Percentiles rank a stretch among this genome's conserved stretches.
These are phyloP conservation scores for Viola pubescens DNA, from an alignment of 441 rosid species.

Conservation along the genomic window DNA sequence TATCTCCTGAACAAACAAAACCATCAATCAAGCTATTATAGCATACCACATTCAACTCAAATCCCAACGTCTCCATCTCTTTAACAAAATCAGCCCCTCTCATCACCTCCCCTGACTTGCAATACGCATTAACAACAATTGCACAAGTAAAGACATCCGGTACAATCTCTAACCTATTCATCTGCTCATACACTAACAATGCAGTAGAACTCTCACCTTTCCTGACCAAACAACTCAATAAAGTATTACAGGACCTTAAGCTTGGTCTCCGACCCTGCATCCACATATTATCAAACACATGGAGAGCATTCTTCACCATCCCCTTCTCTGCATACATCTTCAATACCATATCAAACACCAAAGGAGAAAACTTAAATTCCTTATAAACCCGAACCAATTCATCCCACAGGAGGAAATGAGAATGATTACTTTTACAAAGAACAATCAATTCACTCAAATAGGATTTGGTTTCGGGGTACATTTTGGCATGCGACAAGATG, in stretches of 20 bases:
- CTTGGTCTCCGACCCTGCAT: slow-evolving; percentile 53
- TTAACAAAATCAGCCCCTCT: slow-evolving; percentile 43
- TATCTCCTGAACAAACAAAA: slow-evolving; percentile 50
- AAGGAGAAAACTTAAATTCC: slow-evolving; percentile 52
- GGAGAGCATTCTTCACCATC: slow-evolving; percentile 53
- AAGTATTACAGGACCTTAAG: slow-evolving; percentile 58
- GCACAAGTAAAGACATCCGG: slow-evolving; percentile 72
- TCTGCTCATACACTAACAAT: slow-evolving; percentile 59
- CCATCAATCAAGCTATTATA: slow-evolving; percentile 74
- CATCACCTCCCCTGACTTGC: slow-evolving; percentile 43
- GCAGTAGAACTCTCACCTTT: slow-evolving; percentile 43
- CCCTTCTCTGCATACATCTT: slow-evolving; percentile 56
- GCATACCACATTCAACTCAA: slow-evolving; percentile 56
- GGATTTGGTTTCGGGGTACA: slow-evolving; percentile 50
- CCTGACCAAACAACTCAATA: slow-evolving; percentile 62
- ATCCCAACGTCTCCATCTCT: slow-evolving; percentile 43
- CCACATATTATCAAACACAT: slow-evolving; percentile 87
- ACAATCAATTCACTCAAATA: slow-evolving; percentile 42
- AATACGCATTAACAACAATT: slow-evolving; percentile 66
- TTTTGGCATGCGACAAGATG: slow-evolving; percentile 62
- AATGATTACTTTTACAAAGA: slow-evolving; percentile 38
- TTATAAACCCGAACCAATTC: slow-evolving; percentile 50
- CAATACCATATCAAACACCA: slow-evolving; percentile 74
- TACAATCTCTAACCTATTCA: slow-evolving; percentile 47
- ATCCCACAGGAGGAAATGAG: slow-evolving; percentile 43